Conservation (phyloP, 2,329 filamentous ascomycete genomes). For the Stagonosporopsis chrysanthemi region DNA sequence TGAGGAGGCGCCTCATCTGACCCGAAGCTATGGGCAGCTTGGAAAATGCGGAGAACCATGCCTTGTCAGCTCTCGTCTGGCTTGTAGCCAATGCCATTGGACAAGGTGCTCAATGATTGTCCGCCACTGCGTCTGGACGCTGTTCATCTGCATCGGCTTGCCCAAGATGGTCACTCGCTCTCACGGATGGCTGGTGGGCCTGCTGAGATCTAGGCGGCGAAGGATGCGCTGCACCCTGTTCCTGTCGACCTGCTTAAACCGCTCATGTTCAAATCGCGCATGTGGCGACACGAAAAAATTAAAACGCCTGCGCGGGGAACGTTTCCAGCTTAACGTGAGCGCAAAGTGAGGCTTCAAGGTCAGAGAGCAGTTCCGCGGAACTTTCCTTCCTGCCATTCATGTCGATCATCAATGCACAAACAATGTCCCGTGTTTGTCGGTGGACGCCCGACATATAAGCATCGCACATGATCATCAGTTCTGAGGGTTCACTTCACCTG, state of each 20-base stretch:
- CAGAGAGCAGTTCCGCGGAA: background rate
- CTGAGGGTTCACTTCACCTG: background rate
- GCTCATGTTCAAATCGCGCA: constrained; percentile 12
- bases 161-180: constrained; percentile 3
- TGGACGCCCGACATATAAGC: too few species aligned
- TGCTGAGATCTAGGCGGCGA: constrained; percentile 8
- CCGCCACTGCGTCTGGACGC: constrained; percentile 10
- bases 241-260: constrained; percentile 9
- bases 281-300: background rate
- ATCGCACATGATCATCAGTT: background rate
- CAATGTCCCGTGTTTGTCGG: too few species aligned
- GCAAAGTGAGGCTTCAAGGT: constrained; percentile 12
- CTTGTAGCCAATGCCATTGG: constrained; percentile 4
- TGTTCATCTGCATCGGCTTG: constrained; percentile 4
- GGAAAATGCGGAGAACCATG: constrained; percentile 20
- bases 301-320: constrained; percentile 3
- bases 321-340: constrained; percentile 7
- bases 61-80: constrained; percentile 7
- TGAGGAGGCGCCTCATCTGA: constrained; percentile 14
- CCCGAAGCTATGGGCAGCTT: constrained; percentile 21
- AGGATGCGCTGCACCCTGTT: constrained; percentile 9
- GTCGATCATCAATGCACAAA: background rate
- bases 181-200: constrained; percentile 5
- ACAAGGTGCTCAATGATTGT: constrained; percentile 5
- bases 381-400: constrained; percentile 2